Conservation (phyloP, 2,329 filamentous ascomycete species). For the Colletotrichum euphorbiae region DNA sequence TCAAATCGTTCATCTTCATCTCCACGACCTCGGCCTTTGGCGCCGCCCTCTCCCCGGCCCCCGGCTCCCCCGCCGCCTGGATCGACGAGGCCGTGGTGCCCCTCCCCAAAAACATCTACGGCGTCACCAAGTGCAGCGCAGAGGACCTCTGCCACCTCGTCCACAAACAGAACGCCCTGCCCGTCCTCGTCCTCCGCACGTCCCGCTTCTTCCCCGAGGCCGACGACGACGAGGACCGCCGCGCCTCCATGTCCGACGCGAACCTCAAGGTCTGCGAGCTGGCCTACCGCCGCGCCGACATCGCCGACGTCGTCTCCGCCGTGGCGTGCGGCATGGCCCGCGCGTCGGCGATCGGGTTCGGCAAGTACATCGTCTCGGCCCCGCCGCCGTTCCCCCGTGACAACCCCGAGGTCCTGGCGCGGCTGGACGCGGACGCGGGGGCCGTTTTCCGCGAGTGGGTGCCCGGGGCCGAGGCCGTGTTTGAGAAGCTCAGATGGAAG, state of each 20-base stretch:
- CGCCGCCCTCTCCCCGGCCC: conserved; percentile 51
- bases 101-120: conserved; percentile 61
- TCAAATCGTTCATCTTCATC: conserved; percentile 57
- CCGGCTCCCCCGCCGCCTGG: conserved; percentile 54
- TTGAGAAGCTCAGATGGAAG: conserved; percentile 50
- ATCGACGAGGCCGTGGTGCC: conserved; percentile 56
- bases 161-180: conserved; percentile 53
- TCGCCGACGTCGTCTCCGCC: conserved; percentile 57
- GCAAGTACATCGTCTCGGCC: conserved; percentile 57
- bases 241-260: conserved; percentile 48
- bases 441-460: conserved; percentile 46
- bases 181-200: conserved; percentile 57
- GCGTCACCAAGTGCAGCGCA: conserved; percentile 60
- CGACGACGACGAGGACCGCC: conserved; percentile 57
- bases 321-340: conserved; percentile 53
- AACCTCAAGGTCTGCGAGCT: conserved; percentile 63
- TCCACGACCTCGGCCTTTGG: conserved; percentile 61
- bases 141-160: conserved; percentile 60
- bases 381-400: conserved; percentile 52
- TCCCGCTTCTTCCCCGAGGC: conserved; percentile 62
- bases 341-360: conserved; percentile 50
- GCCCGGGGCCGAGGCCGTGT: conserved; percentile 47
- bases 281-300: conserved; percentile 57
- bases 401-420: conserved; percentile 46
- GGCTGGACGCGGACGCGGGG: conserved; percentile 49